Percentiles rank a stretch among this genome's conserved stretches.
phyloP scores from a whole-genome alignment of 2,329 filamentous ascomycete species.

The Daldinia eschscholtzii region DNA sequence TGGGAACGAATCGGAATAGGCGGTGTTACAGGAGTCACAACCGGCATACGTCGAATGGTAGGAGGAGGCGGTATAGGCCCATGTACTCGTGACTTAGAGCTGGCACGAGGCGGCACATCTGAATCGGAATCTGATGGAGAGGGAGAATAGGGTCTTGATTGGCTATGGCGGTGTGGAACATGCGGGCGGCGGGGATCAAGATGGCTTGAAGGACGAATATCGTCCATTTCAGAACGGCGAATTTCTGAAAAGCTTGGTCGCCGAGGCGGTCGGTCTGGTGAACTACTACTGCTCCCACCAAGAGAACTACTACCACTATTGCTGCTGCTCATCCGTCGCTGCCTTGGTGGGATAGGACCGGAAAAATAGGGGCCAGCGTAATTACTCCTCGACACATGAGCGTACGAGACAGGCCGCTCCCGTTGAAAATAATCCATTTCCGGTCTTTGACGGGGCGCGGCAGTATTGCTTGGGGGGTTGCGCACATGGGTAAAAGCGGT shows the following conservation, averaged over 20 bases:
- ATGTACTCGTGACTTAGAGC: constrained; percentile 42
- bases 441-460: constrained; percentile 47
- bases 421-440: constrained; percentile 55
- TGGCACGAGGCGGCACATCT: constrained; percentile 39
- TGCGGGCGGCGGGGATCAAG: constrained; percentile 45
- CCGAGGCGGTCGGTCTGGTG: constrained; percentile 58
- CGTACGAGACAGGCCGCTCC: constrained; percentile 53
- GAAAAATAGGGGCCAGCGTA: constrained; percentile 45
- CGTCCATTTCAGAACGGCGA: constrained; percentile 55
- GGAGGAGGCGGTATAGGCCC: constrained; percentile 42
- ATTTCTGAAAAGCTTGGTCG: constrained; percentile 67
- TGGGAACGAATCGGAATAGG: constrained; percentile 40
- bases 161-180: constrained; percentile 47
- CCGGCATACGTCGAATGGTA: constrained; percentile 44
- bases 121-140: constrained; percentile 46
- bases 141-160: constrained; percentile 45
- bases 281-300: constrained; percentile 50
- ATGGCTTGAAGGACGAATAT: constrained; percentile 37
- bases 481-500: constrained; percentile 52
- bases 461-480: constrained; percentile 38
- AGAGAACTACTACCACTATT: constrained; percentile 52
- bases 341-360: constrained; percentile 43
- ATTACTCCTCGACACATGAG: constrained; percentile 48
- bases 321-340: constrained; percentile 46
- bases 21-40: constrained; percentile 38